phyloP scores from a whole-genome alignment of 208 protist species.

The Acanthamoeba healyi region DNA sequence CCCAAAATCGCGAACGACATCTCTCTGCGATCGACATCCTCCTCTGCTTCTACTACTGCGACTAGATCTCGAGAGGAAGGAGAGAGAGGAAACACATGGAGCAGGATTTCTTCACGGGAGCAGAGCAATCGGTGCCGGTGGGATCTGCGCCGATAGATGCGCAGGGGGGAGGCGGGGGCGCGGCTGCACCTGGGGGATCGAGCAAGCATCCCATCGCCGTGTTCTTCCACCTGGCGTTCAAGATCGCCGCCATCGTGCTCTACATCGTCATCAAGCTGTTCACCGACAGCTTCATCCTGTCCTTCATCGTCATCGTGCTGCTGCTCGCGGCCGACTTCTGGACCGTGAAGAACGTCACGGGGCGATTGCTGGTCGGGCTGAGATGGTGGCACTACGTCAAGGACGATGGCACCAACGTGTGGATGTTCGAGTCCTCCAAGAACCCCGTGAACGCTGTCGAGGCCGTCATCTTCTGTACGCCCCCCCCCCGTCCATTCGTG shows the following conservation, averaged over 20 bases:
- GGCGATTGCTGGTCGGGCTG: conserved; percentile 94
- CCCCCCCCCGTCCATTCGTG: background rate
- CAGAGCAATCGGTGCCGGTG: conserved; percentile 24
- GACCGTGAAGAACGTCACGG: conserved; percentile 96
- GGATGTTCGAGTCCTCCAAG: conserved; percentile 95
- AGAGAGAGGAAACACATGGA: conserved; percentile 43
- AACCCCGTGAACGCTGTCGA: conserved; percentile 57
- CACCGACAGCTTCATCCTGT: conserved; percentile 88
- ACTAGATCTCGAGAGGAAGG: too few species aligned
- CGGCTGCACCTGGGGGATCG: too few species aligned
- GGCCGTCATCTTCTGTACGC: conserved; percentile 71
- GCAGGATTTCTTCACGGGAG: conserved; percentile 50
- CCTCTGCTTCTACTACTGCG: too few species aligned
- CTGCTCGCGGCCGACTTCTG: conserved; percentile 95
- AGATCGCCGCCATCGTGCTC: conserved; percentile 90
- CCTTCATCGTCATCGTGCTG: conserved; percentile 94
- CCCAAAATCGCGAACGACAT: background rate
- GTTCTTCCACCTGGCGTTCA: conserved; percentile 94
- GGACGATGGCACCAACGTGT: conserved; percentile 94
- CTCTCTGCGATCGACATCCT: background rate
- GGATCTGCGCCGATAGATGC: too few species aligned
- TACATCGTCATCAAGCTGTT: conserved; percentile 92
- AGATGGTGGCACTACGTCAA: conserved; percentile 96
- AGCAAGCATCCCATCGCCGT: conserved; percentile 82
- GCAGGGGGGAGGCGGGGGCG: too few species aligned